A percentile compares a stretch with the other conserved stretches of the same genome.
These are phyloP conservation scores for Acanthochlamys bracteata DNA, from an alignment of 106 monocot genomes.

Conservation along the genomic window DNA sequence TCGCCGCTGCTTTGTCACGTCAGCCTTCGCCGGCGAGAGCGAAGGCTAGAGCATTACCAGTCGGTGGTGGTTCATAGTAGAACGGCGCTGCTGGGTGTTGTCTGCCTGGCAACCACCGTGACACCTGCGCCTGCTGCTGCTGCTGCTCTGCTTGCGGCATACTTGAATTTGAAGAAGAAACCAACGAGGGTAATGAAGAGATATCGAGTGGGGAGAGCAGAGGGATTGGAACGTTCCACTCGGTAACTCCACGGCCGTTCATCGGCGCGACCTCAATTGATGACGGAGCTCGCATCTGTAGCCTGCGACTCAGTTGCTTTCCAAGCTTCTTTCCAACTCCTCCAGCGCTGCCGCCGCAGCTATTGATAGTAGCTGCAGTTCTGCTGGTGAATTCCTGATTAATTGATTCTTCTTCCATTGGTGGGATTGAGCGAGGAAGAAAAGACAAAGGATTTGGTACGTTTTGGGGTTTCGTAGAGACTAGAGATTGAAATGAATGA, in stretches of 20 bases:
- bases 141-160: background rate
- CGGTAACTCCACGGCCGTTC: conserved; percentile 2
- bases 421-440: too few species aligned
- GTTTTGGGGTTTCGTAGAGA: too few species aligned
- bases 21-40: conserved; percentile 14
- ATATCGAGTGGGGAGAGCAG: conserved; percentile 38
- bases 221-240: conserved; percentile 41
- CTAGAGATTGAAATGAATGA: too few species aligned
- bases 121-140: background rate
- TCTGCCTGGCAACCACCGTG: conserved; percentile 8
- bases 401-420: too few species aligned
- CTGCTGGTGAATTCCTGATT: too few species aligned
- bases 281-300: conserved; percentile 41
- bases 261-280: conserved; percentile 26
- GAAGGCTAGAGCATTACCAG: conserved; percentile 8
- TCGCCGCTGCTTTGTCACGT: too few species aligned
- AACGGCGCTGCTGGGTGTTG: conserved; percentile 39
- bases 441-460: too few species aligned
- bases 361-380: conserved; percentile 6
- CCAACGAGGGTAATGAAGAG: background rate
- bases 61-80: conserved; percentile 24
- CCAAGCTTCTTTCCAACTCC: conserved; percentile 12
- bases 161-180: background rate
- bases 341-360: background rate
- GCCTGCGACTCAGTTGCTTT: conserved; percentile 22